phyloP scores from a whole-genome alignment of 2,329 filamentous ascomycete genomes.

The Fusarium bactridioides region DNA sequence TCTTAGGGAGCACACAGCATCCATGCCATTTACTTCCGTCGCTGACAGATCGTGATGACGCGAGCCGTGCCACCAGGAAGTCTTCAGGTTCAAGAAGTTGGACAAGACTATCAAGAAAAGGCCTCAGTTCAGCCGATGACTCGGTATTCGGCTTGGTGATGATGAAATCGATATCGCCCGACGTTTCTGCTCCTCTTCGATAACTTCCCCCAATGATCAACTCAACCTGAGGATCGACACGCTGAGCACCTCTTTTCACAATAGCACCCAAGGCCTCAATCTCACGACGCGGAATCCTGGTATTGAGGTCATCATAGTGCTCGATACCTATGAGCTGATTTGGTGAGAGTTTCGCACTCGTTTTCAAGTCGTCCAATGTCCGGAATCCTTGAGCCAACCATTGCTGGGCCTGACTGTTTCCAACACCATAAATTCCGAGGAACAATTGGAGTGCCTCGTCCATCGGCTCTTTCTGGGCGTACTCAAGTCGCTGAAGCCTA shows the following conservation, averaged over 20 bases:
- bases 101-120: conserved; percentile 70
- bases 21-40: conserved; percentile 88
- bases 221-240: conserved; percentile 70
- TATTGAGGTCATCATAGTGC: conserved; percentile 80
- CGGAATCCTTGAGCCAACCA: conserved; percentile 81
- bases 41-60: conserved; percentile 56
- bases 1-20: conserved; percentile 73
- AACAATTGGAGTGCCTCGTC: conserved; percentile 74
- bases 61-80: conserved; percentile 77
- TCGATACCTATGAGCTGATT: conserved; percentile 81
- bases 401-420: conserved; percentile 71
- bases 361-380: conserved; percentile 74
- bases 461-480: conserved; percentile 71
- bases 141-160: conserved; percentile 72
- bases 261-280: conserved; percentile 73
- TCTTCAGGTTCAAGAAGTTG: conserved; percentile 63
- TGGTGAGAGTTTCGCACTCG: conserved; percentile 68
- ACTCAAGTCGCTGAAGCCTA: conserved; percentile 74
- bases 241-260: conserved; percentile 66
- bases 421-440: conserved; percentile 81
- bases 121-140: conserved; percentile 63
- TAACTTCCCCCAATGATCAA: conserved; percentile 86
- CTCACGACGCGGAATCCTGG: conserved; percentile 79
- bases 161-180: conserved; percentile 85
- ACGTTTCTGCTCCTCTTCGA: conserved; percentile 76